Conservation (phyloP, 2,329 filamentous ascomycete species). For the Aspergillus viridinutans region DNA sequence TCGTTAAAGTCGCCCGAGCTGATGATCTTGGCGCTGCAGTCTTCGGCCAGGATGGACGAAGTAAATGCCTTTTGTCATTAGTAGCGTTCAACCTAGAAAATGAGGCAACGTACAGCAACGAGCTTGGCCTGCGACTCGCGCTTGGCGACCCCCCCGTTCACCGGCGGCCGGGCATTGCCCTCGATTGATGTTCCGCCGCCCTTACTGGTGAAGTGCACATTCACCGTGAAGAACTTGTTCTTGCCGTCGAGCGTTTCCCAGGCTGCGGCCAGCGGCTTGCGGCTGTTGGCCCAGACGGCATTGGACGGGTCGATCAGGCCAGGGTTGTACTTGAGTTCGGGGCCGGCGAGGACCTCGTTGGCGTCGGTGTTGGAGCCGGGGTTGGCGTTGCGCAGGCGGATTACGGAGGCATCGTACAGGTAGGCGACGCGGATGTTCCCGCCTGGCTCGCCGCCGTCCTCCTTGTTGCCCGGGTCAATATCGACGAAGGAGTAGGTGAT, state of each 20-base stretch:
- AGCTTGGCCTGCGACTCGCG: constrained; percentile 55
- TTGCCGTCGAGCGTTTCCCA: constrained; percentile 58
- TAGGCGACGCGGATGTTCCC: constrained; percentile 70
- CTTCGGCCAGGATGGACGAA: constrained; percentile 52
- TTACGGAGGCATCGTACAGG: constrained; percentile 59
- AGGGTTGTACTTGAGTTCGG: constrained; percentile 63
- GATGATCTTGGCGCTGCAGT: constrained; percentile 56
- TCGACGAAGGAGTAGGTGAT: constrained; percentile 56
- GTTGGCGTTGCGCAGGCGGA: constrained; percentile 58
- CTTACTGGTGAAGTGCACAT: constrained; percentile 66
- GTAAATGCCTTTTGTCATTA: constrained; percentile 47
- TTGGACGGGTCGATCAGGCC: constrained; percentile 63
- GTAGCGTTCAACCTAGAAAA: neutral
- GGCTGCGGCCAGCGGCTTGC: constrained; percentile 64
- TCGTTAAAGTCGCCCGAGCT: constrained; percentile 69
- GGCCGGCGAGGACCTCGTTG: constrained; percentile 55
- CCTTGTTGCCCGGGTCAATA: constrained; percentile 55
- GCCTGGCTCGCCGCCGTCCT: constrained; percentile 63
- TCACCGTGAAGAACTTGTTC: constrained; percentile 64
- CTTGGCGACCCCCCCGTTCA: constrained; percentile 60
- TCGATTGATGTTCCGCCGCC: constrained; percentile 61
- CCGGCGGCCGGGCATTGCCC: constrained; percentile 61
- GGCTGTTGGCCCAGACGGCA: constrained; percentile 55
- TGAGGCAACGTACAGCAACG: constrained; percentile 48
- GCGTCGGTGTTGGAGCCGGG: constrained; percentile 52